These are phyloP conservation scores for Mycena venus DNA, from an alignment of 768 basidiomycete genomes.

Conservation along the genomic window DNA sequence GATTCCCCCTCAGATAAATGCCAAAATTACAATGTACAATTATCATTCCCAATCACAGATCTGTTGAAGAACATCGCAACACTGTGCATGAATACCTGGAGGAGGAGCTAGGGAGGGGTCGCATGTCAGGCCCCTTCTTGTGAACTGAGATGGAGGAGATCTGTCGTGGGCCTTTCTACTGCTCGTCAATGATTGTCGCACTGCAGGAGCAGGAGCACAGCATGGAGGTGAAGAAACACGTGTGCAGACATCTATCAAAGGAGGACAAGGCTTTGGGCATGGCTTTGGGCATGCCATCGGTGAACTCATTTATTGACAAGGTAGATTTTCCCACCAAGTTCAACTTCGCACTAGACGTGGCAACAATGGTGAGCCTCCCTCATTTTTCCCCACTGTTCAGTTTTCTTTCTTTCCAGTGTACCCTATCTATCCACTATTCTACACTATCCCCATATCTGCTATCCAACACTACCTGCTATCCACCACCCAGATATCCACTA, in stretches of 20 bases:
- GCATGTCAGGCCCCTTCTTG: conserved; percentile 34
- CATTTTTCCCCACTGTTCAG: too few species aligned
- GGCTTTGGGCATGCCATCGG: neutral
- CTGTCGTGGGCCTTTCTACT: conserved; percentile 40
- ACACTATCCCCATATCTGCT: too few species aligned
- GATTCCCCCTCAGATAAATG: conserved; percentile 50
- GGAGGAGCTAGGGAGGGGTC: conserved; percentile 10
- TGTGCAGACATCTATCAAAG: conserved; percentile 40
- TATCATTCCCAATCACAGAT: conserved; percentile 29
- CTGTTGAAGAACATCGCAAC: conserved; percentile 9
- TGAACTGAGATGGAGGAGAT: conserved; percentile 31
- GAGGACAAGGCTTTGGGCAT: neutral
- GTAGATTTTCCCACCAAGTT: conserved; percentile 31
- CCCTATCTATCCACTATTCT: neutral
- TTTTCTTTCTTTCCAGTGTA: neutral
- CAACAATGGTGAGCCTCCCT: conserved; percentile 30
- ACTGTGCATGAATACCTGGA: conserved; percentile 22
- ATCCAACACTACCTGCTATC: too few species aligned
- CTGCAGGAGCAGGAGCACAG: conserved; percentile 26
- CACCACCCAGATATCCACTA: too few species aligned
- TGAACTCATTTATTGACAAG: conserved; percentile 35
- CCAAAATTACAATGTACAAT: conserved; percentile 15
- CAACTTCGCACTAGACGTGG: conserved; percentile 24
- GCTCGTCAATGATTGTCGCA: conserved; percentile 39
- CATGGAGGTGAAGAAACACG: conserved; percentile 23